These are phyloP conservation scores for Pulveroboletus ravenelii DNA, from an alignment of 768 basidiomycete genomes.

Conservation along the genomic window DNA sequence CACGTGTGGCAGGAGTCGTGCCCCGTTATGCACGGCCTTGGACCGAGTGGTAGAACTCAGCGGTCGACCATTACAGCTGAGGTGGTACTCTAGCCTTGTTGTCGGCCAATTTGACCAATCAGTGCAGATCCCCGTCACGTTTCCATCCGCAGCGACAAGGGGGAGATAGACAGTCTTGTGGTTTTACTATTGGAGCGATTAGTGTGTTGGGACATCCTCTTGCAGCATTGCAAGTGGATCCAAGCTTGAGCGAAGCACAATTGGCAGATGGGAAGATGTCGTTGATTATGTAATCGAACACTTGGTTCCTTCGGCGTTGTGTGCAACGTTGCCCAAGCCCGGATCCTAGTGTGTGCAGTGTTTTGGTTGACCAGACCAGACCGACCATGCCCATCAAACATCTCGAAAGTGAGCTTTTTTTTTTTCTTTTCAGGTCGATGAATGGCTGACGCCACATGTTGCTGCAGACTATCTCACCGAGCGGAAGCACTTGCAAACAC, in stretches of 20 bases:
- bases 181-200: not conserved
- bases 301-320: constrained; percentile 17
- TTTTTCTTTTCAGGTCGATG: not conserved
- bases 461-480: constrained; percentile 73
- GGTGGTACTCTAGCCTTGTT: constrained; percentile 2
- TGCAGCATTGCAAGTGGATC: no score
- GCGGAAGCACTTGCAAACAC: constrained; percentile 82
- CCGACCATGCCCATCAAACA: constrained; percentile 74
- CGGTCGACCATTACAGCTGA: not conserved
- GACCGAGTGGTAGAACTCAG: constrained; percentile 6
- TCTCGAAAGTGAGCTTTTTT: constrained; percentile 60
- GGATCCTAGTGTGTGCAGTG: not conserved
- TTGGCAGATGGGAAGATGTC: constrained; percentile 5
- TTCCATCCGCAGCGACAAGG: not conserved
- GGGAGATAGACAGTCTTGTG: no score
- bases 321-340: constrained; percentile 19
- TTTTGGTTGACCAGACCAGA: constrained; percentile 8
- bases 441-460: not conserved
- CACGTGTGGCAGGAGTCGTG: constrained; percentile 8
- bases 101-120: not conserved
- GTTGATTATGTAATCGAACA: constrained; percentile 26
- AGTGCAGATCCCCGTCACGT: not conserved
- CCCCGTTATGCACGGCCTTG: not conserved
- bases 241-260: no score
- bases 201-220: not conserved